phyloP scores from a whole-genome alignment of 139 green algal species.

The Chlorella sp. region DNA sequence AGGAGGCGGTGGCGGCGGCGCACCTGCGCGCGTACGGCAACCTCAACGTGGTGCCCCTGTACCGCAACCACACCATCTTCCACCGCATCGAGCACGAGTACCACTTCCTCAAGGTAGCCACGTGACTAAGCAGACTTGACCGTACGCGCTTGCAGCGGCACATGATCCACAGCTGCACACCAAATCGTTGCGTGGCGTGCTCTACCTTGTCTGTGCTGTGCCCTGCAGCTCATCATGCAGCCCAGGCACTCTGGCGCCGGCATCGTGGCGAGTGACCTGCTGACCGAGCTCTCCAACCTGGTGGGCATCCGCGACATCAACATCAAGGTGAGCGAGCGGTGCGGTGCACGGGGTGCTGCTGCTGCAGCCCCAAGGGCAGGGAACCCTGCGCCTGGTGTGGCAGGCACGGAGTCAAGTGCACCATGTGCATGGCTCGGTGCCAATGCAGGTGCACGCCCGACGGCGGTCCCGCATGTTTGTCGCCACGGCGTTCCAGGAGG shows the following conservation, averaged over 20 bases:
- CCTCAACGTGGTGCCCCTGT: constrained; percentile 36
- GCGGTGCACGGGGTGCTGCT: too few relatives aligned
- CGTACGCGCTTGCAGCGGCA: not conserved
- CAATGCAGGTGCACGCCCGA: not conserved
- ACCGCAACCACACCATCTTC: constrained; percentile 48
- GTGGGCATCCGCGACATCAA: constrained; percentile 36
- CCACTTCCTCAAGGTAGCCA: constrained; percentile 29
- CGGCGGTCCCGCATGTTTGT: constrained; percentile 6
- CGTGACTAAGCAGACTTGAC: not conserved
- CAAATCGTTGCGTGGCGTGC: too few relatives aligned
- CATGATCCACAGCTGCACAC: not conserved
- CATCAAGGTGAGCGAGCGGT: constrained; percentile 32
- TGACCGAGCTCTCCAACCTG: constrained; percentile 41
- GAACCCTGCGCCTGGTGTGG: not conserved
- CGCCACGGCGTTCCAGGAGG: constrained; percentile 11
- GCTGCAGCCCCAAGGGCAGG: too few relatives aligned
- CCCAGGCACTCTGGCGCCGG: constrained; percentile 39
- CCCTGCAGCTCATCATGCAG: constrained; percentile 35
- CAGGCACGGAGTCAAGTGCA: not conserved
- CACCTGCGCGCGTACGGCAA: constrained; percentile 29
- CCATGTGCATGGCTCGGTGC: not conserved
- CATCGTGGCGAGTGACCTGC: constrained; percentile 21
- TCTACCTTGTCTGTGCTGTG: too few relatives aligned
- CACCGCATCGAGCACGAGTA: constrained; percentile 37
- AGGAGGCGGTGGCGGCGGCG: constrained; percentile 23